Percentiles rank a stretch among this genome's conserved stretches.
Conservation (phyloP, 129 eudicot species). For the Escallonia herrerae region DNA sequence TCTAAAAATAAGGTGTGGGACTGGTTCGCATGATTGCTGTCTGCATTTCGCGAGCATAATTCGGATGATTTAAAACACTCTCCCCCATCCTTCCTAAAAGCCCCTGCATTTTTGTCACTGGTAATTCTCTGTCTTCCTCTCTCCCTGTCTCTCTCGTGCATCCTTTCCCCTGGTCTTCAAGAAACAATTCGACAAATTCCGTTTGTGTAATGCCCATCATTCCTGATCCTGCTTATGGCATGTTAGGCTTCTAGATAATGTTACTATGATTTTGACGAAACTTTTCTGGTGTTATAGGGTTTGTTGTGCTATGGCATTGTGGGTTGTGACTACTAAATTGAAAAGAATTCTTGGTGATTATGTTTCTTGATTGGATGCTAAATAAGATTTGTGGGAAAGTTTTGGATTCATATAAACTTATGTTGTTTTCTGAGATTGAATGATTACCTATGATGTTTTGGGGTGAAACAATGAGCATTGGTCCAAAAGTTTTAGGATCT, state of each 20-base stretch:
- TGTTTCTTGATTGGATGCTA: background rate
- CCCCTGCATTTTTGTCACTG: conserved; percentile 36
- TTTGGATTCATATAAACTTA: too few species aligned
- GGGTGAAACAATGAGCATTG: background rate
- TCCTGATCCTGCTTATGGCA: background rate
- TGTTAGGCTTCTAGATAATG: background rate
- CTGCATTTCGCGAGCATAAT: conserved; percentile 24
- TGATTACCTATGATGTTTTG: background rate
- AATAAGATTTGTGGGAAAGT: background rate
- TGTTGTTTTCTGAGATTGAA: background rate
- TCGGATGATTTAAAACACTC: conserved; percentile 18
- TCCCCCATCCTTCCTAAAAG: conserved; percentile 25
- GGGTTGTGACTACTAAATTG: background rate
- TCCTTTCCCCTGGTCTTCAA: conserved; percentile 7
- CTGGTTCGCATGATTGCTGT: conserved; percentile 22
- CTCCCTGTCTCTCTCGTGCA: background rate
- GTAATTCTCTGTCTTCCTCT: conserved; percentile 8
- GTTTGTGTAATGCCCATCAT: background rate
- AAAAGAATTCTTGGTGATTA: background rate
- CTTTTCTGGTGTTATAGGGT: background rate
- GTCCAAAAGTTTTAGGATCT: background rate
- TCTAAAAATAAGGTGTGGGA: background rate
- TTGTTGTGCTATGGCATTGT: background rate
- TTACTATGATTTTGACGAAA: background rate
- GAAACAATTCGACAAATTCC: background rate